Base-by-base conservation (phyloP, 495 filamentous ascomycete species). In the Penicillium subrubescens region DNA sequence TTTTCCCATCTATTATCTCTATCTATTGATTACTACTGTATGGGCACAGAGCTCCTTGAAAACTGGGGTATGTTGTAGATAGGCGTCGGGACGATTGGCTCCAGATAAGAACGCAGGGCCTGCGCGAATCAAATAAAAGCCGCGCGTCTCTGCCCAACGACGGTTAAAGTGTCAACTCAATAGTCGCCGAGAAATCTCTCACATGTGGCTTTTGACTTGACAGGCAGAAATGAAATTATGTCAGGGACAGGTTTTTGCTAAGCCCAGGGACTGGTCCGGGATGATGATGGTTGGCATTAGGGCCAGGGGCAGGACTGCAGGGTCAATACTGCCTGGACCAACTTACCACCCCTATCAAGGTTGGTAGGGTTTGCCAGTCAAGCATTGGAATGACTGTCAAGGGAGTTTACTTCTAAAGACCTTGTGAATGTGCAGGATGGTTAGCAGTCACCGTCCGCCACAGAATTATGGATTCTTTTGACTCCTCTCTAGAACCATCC, bases 101-200 rank as follows among this genome's bases (percentile, higher is more conserved):
- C 8, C 19, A 48, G 19, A 56, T 57, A 63, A 57, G 61, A 43
- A 37, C 41, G 53, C 41, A 63, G 12, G 17, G 8, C 29, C 31
- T 34, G 37, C 23, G 33, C 61, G 61, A 63, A 63, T 63, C 57
- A 59, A 19, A 54, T 59, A 58, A 46, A 66, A 62, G 64, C 64
- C 53, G 46, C 59, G 44, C 46, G 50, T 29, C 39, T 58, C 56
- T 27, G 33, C 53, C 31, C 31, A 31, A 31, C 33, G 10, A 21
- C 53, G 31, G 5, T 33, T 53, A 12, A 10, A 37, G 31, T 35
- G 11, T 8, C 7, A 56, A 37, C 21, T 58, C n/a, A 41, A 58
- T 44, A 58, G 39, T 43, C 56, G 39, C 39, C 39, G 35, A 29
- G 37, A 25, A 58, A 44, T 43, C 56, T 12, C 56, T 29, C 51